Percentiles rank a stretch among this genome's conserved stretches.
These are phyloP conservation scores for Cadophora malorum DNA, from an alignment of 2,329 filamentous ascomycete species.

Conservation along the genomic window DNA sequence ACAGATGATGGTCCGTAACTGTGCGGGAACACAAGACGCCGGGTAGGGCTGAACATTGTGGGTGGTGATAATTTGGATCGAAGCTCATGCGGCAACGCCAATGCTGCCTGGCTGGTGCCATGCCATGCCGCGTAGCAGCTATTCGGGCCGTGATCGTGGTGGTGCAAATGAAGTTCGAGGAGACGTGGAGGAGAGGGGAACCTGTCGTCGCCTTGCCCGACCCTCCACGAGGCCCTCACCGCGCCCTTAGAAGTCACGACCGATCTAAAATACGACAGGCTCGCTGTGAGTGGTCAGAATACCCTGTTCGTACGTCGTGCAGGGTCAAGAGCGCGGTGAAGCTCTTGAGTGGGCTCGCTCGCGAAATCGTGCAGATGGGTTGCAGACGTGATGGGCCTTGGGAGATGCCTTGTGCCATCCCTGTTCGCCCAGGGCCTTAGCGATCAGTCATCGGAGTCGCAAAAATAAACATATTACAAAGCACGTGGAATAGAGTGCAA, in stretches of 20 bases:
- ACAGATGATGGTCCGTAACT: constrained; percentile 6
- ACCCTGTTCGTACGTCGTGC: constrained; percentile 11
- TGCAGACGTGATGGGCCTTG: constrained; percentile 1
- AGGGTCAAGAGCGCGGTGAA: constrained; percentile 23
- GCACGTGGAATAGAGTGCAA: constrained; percentile 32
- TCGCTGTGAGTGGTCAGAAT: constrained; percentile 24
- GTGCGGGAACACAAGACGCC: constrained; percentile 22
- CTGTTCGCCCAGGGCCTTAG: not conserved
- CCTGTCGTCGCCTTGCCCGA: constrained; percentile 19
- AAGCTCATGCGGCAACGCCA: constrained; percentile 10
- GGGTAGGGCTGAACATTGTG: constrained; percentile 38
- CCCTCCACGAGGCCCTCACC: constrained; percentile 11
- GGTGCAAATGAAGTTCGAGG: constrained; percentile 14
- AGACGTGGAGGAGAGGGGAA: constrained; percentile 7
- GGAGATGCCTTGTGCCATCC: constrained; percentile 7
- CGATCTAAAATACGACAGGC: constrained; percentile 28
- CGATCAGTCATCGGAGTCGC: constrained; percentile 22
- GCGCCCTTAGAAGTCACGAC: constrained; percentile 6
- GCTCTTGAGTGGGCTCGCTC: constrained; percentile 17
- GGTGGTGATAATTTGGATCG: constrained; percentile 10
- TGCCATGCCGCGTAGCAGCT: constrained; percentile 12
- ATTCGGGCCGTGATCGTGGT: constrained; percentile 23
- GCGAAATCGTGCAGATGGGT: constrained; percentile 10
- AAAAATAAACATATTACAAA: constrained; percentile 44
- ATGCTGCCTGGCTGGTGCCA: constrained; percentile 14